Conservation (phyloP, 768 basidiomycete genomes). For the Tricholomella constricta region DNA sequence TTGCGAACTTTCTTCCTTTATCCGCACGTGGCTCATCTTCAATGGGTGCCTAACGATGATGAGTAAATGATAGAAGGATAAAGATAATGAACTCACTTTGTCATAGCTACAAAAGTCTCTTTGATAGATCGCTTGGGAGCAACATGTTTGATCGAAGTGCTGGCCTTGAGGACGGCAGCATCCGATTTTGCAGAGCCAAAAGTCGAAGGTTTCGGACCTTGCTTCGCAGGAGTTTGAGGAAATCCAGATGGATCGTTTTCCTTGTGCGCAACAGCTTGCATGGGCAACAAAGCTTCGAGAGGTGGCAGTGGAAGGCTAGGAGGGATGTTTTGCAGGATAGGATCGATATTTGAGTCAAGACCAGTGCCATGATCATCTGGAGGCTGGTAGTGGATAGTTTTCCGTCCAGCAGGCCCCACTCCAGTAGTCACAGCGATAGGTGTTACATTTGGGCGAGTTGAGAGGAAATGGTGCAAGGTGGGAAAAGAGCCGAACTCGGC, state of each 20-base stretch:
- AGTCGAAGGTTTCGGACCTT: too few species aligned
- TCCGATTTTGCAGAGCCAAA: too few species aligned
- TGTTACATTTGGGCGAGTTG: conserved; percentile 23
- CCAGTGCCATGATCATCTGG: too few species aligned
- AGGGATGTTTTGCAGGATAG: not conserved
- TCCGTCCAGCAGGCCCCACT: conserved; percentile 24
- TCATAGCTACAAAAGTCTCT: not conserved
- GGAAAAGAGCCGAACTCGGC: not conserved
- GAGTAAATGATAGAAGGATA: too few species aligned
- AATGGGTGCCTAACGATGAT: not conserved
- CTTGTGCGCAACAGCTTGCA: not conserved
- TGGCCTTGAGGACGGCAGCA: too few species aligned
- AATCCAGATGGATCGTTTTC: too few species aligned
- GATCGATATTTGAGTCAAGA: too few species aligned
- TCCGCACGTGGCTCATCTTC: not conserved
- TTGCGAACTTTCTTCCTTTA: not conserved
- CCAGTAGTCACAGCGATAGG: conserved; percentile 29
- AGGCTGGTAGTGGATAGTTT: conserved; percentile 21
- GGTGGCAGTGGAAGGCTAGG: not conserved
- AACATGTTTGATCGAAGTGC: not conserved
- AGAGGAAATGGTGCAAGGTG: conserved; percentile 4
- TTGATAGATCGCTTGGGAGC: not conserved
- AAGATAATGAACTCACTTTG: too few species aligned
- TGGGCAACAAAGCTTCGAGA: not conserved
- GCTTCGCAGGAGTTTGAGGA: too few species aligned